These are phyloP conservation scores for Ogataea hybrid DNA, from an alignment of 1,139 yeast species.

Conservation along the genomic window DNA sequence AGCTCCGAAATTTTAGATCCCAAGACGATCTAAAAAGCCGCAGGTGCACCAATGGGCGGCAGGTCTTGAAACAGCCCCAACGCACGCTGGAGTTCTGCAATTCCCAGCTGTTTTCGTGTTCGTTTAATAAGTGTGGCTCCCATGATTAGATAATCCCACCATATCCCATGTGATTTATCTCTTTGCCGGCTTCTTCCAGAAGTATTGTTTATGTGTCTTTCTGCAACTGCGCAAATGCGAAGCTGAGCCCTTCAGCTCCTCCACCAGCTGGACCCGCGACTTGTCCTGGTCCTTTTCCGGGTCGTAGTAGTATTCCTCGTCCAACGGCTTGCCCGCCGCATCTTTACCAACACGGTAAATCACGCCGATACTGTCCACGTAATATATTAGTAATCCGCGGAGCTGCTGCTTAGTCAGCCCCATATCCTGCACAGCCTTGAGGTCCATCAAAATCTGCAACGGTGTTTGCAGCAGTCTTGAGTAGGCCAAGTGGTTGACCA, in stretches of 20 bases:
- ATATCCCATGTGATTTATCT: conserved; percentile 12
- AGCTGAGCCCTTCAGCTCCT: conserved; percentile 75
- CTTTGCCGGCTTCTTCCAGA: conserved; percentile 69
- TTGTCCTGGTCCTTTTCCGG: conserved; percentile 76
- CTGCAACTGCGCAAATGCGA: conserved; percentile 74
- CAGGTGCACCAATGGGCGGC: neutral
- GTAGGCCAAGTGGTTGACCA: conserved; percentile 85
- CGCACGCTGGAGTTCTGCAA: neutral
- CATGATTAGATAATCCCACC: conserved; percentile 5
- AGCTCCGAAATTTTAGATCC: neutral
- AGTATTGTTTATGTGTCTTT: conserved; percentile 89
- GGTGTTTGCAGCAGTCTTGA: conserved; percentile 89
- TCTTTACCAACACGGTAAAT: conserved; percentile 89
- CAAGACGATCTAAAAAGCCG: neutral
- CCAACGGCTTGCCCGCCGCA: conserved; percentile 93
- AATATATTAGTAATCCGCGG: conserved; percentile 42
- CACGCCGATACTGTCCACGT: conserved; percentile 67
- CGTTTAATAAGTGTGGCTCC: conserved; percentile 1
- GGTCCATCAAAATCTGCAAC: conserved; percentile 45
- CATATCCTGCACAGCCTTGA: conserved; percentile 56
- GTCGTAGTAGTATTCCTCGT: conserved; percentile 88
- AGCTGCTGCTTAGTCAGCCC: conserved; percentile 34
- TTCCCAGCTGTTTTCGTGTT: neutral
- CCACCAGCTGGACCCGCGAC: conserved; percentile 67
- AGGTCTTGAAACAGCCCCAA: neutral